These are phyloP conservation scores for Macroventuria anomochaeta DNA, from an alignment of 2,329 filamentous ascomycete species.

Conservation along the genomic window DNA sequence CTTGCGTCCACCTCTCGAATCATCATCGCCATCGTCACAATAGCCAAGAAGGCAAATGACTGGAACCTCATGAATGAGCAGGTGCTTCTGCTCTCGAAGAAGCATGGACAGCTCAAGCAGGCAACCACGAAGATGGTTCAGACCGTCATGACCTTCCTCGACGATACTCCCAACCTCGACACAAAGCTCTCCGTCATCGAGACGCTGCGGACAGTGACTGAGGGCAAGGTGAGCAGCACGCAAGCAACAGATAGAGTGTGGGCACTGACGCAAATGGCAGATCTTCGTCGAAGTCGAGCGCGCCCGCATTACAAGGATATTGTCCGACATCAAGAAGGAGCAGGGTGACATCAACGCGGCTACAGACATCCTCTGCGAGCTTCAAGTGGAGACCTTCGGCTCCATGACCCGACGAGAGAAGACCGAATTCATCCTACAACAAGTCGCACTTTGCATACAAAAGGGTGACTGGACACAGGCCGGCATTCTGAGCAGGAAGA, in stretches of 20 bases:
- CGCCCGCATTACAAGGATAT: constrained; percentile 89
- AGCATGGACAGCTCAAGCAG: constrained; percentile 99
- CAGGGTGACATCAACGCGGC: constrained; percentile 92
- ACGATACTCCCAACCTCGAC: constrained; percentile 82
- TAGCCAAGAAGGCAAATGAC: constrained; percentile 91
- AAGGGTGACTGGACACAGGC: constrained; percentile 96
- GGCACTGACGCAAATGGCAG: constrained; percentile 51
- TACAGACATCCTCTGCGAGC: constrained; percentile 91
- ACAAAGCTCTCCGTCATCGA: constrained; percentile 94
- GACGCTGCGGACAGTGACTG: constrained; percentile 92
- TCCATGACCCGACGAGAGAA: constrained; percentile 98
- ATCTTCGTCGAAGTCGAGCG: constrained; percentile 99
- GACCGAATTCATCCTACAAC: constrained; percentile 97
- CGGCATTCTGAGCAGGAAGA: constrained; percentile 91
- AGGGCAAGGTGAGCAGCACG: constrained; percentile 77
- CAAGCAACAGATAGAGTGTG: background rate
- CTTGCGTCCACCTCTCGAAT: constrained; percentile 92
- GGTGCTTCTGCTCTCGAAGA: constrained; percentile 94
- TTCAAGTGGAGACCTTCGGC: constrained; percentile 98
- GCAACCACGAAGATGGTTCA: constrained; percentile 99
- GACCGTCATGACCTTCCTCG: constrained; percentile 89
- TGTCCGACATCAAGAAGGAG: constrained; percentile 96
- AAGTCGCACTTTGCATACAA: constrained; percentile 93
- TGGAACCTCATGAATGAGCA: constrained; percentile 98
- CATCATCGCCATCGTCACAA: constrained; percentile 85